These are phyloP conservation scores for Macrolepiota albuminosa DNA, from an alignment of 768 basidiomycete species.

Conservation along the genomic window DNA sequence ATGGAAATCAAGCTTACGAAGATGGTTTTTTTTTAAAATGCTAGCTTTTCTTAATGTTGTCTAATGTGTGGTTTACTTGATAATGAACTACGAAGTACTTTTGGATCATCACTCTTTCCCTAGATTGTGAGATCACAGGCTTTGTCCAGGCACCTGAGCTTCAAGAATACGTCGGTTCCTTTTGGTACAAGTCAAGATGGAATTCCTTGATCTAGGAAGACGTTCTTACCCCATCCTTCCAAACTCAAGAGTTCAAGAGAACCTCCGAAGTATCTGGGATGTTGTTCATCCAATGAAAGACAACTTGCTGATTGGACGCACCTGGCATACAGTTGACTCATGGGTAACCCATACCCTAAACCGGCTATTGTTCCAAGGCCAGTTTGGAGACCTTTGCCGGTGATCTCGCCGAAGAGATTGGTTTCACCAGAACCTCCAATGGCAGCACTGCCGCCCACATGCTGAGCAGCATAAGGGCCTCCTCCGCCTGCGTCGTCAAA, in stretches of 20 bases:
- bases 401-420: conserved; percentile 73
- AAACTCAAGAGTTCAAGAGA: conserved; percentile 76
- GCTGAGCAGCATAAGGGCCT: conserved; percentile 76
- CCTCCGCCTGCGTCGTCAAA: conserved; percentile 43
- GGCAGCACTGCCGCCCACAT: conserved; percentile 68
- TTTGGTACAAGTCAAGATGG: conserved; percentile 5
- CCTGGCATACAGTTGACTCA: conserved; percentile 72
- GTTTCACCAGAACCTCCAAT: conserved; percentile 42
- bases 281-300: neutral
- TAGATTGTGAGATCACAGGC: conserved; percentile 40
- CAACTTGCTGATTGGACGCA: conserved; percentile 20
- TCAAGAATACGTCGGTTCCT: conserved; percentile 49
- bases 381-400: conserved; percentile 69
- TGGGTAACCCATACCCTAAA: conserved; percentile 80
- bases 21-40: conserved; percentile 1
- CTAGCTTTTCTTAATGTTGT: neutral
- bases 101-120: neutral
- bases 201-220: neutral
- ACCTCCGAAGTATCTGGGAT: conserved; percentile 75
- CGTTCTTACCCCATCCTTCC: conserved; percentile 75
- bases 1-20: conserved; percentile 3
- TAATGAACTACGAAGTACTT: neutral
- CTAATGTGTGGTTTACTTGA: conserved; percentile 5
- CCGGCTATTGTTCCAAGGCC: conserved; percentile 90
- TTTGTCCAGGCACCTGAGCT: conserved; percentile 45